Base-by-base conservation (phyloP, 345 rosid species). In the Citrus inodora region DNA sequence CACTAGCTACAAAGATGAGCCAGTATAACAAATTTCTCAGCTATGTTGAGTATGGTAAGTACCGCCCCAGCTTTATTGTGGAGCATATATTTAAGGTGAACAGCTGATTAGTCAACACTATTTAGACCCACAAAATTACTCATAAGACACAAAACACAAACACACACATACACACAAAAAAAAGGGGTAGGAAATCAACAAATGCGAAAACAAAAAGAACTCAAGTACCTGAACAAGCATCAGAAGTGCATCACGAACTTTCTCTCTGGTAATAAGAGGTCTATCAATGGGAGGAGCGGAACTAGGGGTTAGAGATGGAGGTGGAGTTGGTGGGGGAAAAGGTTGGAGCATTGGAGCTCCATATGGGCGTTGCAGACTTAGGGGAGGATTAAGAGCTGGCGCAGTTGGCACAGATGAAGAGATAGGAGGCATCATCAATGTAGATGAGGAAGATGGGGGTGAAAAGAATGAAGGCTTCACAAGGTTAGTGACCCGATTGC, bases 311-410 rank as follows among this genome's bases (percentile, higher is more conserved):
- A 92, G 90, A 74, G 93, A 87, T 28, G 86, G 85, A 24, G 95
- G 89, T 79, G 92, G 92, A 63, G 78, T 78, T 33, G 93, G 91
- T 38, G 96, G 93, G 61, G 93, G 92, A 74, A 92, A 90, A 40
- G 93, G 93, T 82, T 92, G 91, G 83, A 88, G 93, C 87, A 92
- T 38, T 70, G 92, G 93, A 46, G 89, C 77, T 69, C 93, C 92
- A 75, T 88, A 85, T 7, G 91, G 90, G 27, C 89, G 91, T 78
- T 85, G 92, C 82, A 84, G 76, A 83, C 77, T 88, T 71, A 88
- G 27, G 73, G 90, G 84, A 76, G 89, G 86, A 53, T 84, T 84
- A 69, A 84, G 80, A 77, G 91, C 76, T 75, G 84, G 67, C 33
- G 82, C 80, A 37, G 83, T 68, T 58, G 88, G 87, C 71, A 70